Base-by-base conservation (phyloP, 1,284 basidiomycete species). In the Rugosomyces carneus region DNA sequence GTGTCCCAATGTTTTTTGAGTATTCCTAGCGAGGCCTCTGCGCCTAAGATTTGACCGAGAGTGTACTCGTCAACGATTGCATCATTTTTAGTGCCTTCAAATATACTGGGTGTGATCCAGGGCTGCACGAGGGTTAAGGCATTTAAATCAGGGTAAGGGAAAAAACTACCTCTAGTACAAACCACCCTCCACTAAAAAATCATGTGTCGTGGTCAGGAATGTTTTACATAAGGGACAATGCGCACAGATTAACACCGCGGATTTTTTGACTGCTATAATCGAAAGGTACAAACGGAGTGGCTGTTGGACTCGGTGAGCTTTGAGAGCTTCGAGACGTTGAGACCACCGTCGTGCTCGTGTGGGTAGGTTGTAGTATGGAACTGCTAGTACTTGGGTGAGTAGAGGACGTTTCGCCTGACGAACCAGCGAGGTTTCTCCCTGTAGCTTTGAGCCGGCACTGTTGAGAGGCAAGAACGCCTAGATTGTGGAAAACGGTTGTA, bases 41-140 rank as follows among this genome's bases (percentile, higher is more conserved):
- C 45, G 55, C 81, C 73, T 39, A 76, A 65, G 49, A 78, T 54
- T 53, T 78, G 68, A 4, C 84, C 82, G 13, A 87, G 70, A 1
- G 84, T 87, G 53, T 71, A 86, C 57, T 87, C 84, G 57, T 88
- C 84, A 5, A 87, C 66, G 34, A 88, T 74, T 34, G 68, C 64
- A 34, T 69, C 66, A 56, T 85, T 81, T 23, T 73, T 73, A 10
- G 81, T 82, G 54, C 69, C 73, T 46, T 81, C 68, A 56, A 87
- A 87, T 10, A 86, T 66, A 56, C 78, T 82, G 4, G 83, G 84
- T 0, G 82, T 85, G 51, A 85, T 87, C 83, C 83, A 86, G 32
- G 82, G 81, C 80, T 85, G 52, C 6, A 38, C 9, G 40, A 37
- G 19, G 18, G 42, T 39, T 45, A 47, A 40, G 24, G 45, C 41